These are phyloP conservation scores for Kwoniella heveanensis DNA, from an alignment of 768 basidiomycete species.

Conservation along the genomic window DNA sequence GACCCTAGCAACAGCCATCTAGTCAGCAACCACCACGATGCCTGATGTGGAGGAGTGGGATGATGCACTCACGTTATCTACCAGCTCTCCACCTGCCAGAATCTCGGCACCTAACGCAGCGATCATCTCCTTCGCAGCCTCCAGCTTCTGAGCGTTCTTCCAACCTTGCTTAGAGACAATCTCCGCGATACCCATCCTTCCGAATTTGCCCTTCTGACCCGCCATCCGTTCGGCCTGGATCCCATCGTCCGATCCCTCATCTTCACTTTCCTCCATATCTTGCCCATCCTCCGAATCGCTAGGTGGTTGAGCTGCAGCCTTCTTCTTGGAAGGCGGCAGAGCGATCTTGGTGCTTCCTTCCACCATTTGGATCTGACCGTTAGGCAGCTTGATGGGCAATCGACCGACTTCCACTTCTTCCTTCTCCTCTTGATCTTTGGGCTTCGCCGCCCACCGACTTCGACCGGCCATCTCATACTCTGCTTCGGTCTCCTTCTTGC, in stretches of 20 bases:
- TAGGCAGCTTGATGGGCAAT: conserved; percentile 82
- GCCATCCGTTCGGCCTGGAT: conserved; percentile 48
- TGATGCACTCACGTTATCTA: conserved; percentile 72
- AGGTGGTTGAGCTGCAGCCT: conserved; percentile 14
- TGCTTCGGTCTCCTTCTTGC: conserved; percentile 57
- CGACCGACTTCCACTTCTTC: conserved; percentile 52
- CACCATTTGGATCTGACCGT: conserved; percentile 69
- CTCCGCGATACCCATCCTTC: conserved; percentile 53
- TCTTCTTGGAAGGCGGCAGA: conserved; percentile 43
- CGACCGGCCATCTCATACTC: conserved; percentile 63
- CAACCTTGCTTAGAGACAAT: conserved; percentile 49
- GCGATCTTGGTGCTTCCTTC: conserved; percentile 52
- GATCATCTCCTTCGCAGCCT: conserved; percentile 88
- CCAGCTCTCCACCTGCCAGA: conserved; percentile 79
- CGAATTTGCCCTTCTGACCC: conserved; percentile 48
- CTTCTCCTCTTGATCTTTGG: conserved; percentile 22
- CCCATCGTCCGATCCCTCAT: conserved; percentile 46
- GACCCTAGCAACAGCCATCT: conserved; percentile 63
- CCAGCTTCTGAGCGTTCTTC: conserved; percentile 61
- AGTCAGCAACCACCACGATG: too few relatives aligned
- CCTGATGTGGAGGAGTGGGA: too few relatives aligned
- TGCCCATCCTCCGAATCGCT: conserved; percentile 27
- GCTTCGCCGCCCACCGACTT: conserved; percentile 28
- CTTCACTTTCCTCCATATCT: conserved; percentile 39
- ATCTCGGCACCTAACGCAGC: conserved; percentile 92